Evolutionary conservation across 2,329 filamentous ascomycete species (phyloP).

Genomic region (Aspergillus sp.): DNA sequence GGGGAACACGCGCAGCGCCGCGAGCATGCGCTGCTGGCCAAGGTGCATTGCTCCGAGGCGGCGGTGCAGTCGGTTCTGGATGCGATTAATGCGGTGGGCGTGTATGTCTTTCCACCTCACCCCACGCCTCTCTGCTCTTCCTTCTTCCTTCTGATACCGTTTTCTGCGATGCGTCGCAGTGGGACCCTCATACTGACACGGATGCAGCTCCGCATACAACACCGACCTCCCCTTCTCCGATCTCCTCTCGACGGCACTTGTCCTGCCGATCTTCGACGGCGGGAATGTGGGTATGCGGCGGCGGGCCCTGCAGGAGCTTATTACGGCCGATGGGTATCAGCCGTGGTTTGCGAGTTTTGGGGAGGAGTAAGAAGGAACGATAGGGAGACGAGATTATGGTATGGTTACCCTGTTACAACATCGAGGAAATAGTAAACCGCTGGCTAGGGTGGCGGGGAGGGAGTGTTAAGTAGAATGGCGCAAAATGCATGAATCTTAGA

Average conservation of each 20-base stretch:
- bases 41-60: constrained; percentile 57
- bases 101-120: constrained; percentile 52
- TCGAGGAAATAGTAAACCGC: too few species aligned
- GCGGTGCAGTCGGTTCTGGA: constrained; percentile 55
- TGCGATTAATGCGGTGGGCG: constrained; percentile 58
- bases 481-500: too few species aligned
- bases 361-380: background rate
- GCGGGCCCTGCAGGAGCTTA: constrained; percentile 53
- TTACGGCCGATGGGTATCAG: constrained; percentile 51
- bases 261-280: constrained; percentile 57
- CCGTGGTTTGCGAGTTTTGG: constrained; percentile 44
- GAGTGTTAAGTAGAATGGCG: too few species aligned
- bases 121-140: too few species aligned
- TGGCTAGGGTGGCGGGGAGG: too few species aligned
- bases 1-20: constrained; percentile 46
- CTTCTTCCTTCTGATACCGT: too few species aligned
- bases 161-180: too few species aligned
- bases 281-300: constrained; percentile 60
- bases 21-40: constrained; percentile 56
- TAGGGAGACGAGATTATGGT: too few species aligned
- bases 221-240: constrained; percentile 49
- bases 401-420: too few species aligned
- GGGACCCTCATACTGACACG: too few species aligned
- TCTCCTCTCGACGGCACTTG: constrained; percentile 52
- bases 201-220: constrained; percentile 48